Conservation (phyloP, 2,329 filamentous ascomycete species). For the Claviceps sp. region DNA sequence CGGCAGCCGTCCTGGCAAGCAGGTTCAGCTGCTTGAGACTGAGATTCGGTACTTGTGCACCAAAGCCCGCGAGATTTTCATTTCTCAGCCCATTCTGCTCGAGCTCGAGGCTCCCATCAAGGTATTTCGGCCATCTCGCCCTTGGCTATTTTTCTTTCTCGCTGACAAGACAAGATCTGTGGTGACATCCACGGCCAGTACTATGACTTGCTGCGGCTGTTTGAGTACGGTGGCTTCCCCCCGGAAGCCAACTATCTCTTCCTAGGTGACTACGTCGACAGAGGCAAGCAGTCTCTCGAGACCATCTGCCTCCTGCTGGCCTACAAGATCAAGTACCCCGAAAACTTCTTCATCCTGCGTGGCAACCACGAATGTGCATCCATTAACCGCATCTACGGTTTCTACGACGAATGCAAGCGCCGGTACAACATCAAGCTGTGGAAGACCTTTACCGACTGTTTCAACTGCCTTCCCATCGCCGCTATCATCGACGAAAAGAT, state of each 20-base stretch:
- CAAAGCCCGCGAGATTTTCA: constrained; percentile 98
- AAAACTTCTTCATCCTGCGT: constrained; percentile 98
- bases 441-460: constrained; percentile 99
- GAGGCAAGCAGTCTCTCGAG: constrained; percentile 97
- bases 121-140: constrained; percentile 37
- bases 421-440: constrained; percentile 98
- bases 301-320: constrained; percentile 93
- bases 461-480: constrained; percentile 96
- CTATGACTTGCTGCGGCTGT: constrained; percentile 91
- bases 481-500: constrained; percentile 99
- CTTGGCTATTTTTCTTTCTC: not conserved
- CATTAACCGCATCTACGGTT: constrained; percentile 98
- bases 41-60: constrained; percentile 97
- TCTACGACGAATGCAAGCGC: constrained; percentile 99
- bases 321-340: constrained; percentile 99
- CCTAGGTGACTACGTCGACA: constrained; percentile 96
- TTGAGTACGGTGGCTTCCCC: constrained; percentile 96
- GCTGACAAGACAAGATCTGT: constrained; percentile 58
- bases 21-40: constrained; percentile 90
- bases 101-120: constrained; percentile 98
- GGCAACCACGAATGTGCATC: constrained; percentile 99
- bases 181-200: constrained; percentile 99
- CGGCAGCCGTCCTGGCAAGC: constrained; percentile 94
- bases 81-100: constrained; percentile 93
- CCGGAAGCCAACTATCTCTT: constrained; percentile 99